Percentiles rank a stretch among this genome's conserved stretches.
These are phyloP conservation scores for Dactylorhiza incarnata DNA, from an alignment of 106 monocot genomes.

Conservation along the genomic window DNA sequence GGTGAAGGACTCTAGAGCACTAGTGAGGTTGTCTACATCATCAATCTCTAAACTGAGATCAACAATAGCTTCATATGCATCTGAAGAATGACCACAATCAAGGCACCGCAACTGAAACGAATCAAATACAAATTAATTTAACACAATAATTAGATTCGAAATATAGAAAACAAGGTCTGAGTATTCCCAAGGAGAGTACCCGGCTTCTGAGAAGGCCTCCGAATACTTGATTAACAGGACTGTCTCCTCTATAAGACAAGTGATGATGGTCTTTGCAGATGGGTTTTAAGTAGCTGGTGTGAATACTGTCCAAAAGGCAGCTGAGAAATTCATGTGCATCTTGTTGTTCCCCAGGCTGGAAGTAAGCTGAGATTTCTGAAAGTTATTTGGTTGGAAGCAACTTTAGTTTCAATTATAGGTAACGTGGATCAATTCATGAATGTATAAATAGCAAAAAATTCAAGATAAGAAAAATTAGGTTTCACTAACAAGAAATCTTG, in stretches of 20 bases:
- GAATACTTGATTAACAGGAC: constrained; percentile 56
- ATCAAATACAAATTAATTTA: neutral
- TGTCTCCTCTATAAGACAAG: constrained; percentile 18
- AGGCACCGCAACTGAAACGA: constrained; percentile 46
- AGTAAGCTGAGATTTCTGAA: constrained; percentile 69
- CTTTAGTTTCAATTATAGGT: neutral
- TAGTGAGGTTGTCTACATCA: constrained; percentile 23
- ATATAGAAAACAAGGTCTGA: neutral
- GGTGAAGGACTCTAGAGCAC: constrained; percentile 63
- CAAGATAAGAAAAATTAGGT: neutral
- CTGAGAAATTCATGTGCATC: constrained; percentile 86
- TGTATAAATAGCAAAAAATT: neutral
- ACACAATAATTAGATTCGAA: neutral
- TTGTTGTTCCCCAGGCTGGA: constrained; percentile 40
- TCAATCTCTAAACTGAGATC: constrained; percentile 74
- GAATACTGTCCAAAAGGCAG: constrained; percentile 49
- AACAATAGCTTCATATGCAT: constrained; percentile 54
- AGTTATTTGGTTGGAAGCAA: constrained; percentile 17
- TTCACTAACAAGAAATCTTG: too few relatives aligned
- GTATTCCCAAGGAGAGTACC: constrained; percentile 15
- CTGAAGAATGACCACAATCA: constrained; percentile 54
- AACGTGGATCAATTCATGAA: neutral
- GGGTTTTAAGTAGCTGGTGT: constrained; percentile 26
- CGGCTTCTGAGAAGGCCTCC: constrained; percentile 64
- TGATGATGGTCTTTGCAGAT: neutral